Percentiles rank a stretch among this genome's conserved stretches.
Evolutionary conservation across 805 yeast genomes (phyloP).

Genomic region (Ascoidea asiatica): DNA sequence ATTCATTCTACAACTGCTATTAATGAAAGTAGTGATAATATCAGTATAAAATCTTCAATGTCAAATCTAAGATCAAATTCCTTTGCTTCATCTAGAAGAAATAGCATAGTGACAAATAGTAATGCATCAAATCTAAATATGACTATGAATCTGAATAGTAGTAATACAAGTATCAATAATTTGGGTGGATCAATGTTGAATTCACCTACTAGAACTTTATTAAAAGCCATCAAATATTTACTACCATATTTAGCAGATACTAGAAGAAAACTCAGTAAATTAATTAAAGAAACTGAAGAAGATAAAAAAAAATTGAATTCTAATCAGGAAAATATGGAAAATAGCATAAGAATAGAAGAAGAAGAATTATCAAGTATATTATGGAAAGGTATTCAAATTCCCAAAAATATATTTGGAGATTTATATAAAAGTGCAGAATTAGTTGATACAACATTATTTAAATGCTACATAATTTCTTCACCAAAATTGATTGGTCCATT

Average conservation of each 20-base stretch:
- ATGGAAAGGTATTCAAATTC: constrained; percentile 14
- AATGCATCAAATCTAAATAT: not conserved
- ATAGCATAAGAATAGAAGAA: constrained; percentile 13
- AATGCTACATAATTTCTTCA: constrained; percentile 54
- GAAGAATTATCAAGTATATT: constrained; percentile 11
- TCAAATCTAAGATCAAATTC: not conserved
- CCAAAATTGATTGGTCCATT: constrained; percentile 75
- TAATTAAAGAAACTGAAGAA: constrained; percentile 11
- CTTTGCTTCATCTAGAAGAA: not conserved
- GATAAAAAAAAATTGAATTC: not conserved
- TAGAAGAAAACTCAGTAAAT: constrained; percentile 28
- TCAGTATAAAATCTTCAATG: not conserved
- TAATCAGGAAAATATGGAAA: no score
- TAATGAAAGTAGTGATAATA: not conserved
- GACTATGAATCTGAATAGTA: not conserved
- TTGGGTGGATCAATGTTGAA: not conserved
- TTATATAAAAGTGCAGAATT: constrained; percentile 24
- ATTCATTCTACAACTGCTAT: not conserved
- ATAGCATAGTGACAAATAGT: not conserved
- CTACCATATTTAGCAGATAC: constrained; percentile 34
- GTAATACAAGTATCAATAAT: no score
- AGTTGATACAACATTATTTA: constrained; percentile 70
- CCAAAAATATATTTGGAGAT: constrained; percentile 17
- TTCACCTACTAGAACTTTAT: constrained; percentile 1
- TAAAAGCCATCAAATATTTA: constrained; percentile 17